Evolutionary conservation across 2,329 filamentous ascomycete genomes (phyloP).

Genomic region (Capronia coronata): DNA sequence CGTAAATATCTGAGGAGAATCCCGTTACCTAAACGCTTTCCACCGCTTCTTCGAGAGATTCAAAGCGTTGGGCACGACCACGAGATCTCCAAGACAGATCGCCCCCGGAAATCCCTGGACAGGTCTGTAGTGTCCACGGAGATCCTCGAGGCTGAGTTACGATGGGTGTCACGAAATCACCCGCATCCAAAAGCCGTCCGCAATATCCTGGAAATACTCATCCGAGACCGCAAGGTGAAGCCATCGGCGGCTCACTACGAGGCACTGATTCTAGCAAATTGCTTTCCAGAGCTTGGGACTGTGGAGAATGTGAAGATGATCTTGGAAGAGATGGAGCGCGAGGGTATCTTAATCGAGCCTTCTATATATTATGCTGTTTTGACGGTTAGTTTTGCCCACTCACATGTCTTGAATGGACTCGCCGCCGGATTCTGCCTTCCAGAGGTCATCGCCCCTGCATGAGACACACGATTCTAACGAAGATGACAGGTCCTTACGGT

Average conservation of each 20-base stretch:
- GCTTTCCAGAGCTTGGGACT: constrained; percentile 37
- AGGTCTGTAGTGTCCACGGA: constrained; percentile 8
- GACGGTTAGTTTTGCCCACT: constrained; percentile 44
- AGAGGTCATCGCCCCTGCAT: too few relatives aligned
- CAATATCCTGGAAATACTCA: constrained; percentile 35
- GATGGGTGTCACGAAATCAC: constrained; percentile 11
- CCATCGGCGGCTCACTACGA: constrained; percentile 54
- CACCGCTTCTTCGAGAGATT: constrained; percentile 2
- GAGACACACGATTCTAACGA: constrained; percentile 3
- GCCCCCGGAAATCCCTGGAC: constrained; percentile 1
- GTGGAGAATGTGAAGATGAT: constrained; percentile 56
- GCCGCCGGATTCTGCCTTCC: too few relatives aligned
- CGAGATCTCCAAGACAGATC: neutral
- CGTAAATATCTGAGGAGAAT: neutral
- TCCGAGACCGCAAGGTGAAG: constrained; percentile 34
- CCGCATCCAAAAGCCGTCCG: constrained; percentile 13
- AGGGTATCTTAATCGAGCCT: constrained; percentile 57
- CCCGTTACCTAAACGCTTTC: constrained; percentile 2
- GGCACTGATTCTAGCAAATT: constrained; percentile 46
- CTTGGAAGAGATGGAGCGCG: constrained; percentile 64
- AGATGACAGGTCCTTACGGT: constrained; percentile 58
- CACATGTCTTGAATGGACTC: neutral
- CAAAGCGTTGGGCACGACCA: neutral
- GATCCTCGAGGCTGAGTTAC: constrained; percentile 23
- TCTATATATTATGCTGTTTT: constrained; percentile 66